Conservation (phyloP, 768 basidiomycete genomes). For the Leccinum variicolor region DNA sequence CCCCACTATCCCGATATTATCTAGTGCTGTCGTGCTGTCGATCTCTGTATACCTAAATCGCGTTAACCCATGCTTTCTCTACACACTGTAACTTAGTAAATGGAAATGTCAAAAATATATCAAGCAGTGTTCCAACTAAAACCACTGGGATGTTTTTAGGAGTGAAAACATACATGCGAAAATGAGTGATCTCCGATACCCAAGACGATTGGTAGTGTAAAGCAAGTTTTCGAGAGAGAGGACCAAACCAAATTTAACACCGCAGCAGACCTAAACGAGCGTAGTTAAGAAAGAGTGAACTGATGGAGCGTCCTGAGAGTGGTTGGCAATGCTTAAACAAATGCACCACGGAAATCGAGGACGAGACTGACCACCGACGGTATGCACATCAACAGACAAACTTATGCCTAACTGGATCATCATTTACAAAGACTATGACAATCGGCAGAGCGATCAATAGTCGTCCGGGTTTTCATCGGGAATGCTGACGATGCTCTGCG, state of each 20-base stretch:
- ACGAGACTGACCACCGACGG: slow-evolving; percentile 14
- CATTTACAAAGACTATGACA: slow-evolving; percentile 20
- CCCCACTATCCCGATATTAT: neutral
- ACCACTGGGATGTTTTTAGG: slow-evolving; percentile 8
- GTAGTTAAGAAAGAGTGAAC: slow-evolving; percentile 27
- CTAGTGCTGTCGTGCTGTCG: slow-evolving; percentile 9
- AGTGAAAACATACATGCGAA: slow-evolving; percentile 7
- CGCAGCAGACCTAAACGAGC: slow-evolving; percentile 30
- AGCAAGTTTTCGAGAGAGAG: slow-evolving; percentile 9
- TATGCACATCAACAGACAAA: slow-evolving; percentile 25
- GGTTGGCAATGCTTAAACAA: neutral
- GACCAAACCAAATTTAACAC: slow-evolving; percentile 20
- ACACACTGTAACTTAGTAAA: neutral
- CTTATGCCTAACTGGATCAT: slow-evolving; percentile 16
- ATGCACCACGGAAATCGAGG: neutral
- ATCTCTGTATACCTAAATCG: neutral
- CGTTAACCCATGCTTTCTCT: neutral
- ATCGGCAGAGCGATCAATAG: slow-evolving; percentile 33
- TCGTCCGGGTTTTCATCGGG: slow-evolving; percentile 55
- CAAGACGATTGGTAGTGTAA: too few species aligned
- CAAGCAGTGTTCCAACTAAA: slow-evolving; percentile 11
- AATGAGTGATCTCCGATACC: slow-evolving; percentile 6
- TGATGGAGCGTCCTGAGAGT: slow-evolving; percentile 8
- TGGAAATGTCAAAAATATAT: slow-evolving; percentile 9
- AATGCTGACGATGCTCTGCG: slow-evolving; percentile 44